Conservation (phyloP, 1,139 yeast genomes). For the Candida neerlandica region DNA sequence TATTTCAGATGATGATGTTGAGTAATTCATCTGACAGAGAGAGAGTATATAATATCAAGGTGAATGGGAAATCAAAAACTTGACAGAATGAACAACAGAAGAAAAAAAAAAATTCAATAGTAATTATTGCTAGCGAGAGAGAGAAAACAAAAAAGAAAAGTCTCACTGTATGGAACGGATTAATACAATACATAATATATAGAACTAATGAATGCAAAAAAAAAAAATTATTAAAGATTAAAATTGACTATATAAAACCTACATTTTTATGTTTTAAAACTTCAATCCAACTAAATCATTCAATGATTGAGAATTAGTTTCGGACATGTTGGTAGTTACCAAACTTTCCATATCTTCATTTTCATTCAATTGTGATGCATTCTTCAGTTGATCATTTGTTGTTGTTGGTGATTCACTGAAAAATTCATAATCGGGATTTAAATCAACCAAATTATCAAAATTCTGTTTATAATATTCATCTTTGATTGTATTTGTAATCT, state of each 20-base stretch:
- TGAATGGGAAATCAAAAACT: background rate
- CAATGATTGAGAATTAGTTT: conserved; percentile 10
- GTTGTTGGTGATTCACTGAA: conserved; percentile 22
- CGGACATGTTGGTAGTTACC: conserved; percentile 5
- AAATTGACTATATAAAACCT: too few relatives aligned
- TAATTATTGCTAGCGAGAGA: too few relatives aligned
- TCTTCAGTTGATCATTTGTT: conserved; percentile 8
- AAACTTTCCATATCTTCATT: conserved; percentile 9
- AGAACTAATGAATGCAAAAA: background rate
- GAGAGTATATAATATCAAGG: background rate
- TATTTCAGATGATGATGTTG: conserved; percentile 10
- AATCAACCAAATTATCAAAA: conserved; percentile 21
- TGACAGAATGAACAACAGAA: background rate
- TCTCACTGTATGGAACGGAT: too few relatives aligned
- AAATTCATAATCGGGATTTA: conserved; percentile 22
- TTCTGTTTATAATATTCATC: conserved; percentile 17
- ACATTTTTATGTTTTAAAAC: too few relatives aligned
- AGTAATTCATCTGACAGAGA: conserved; percentile 10
- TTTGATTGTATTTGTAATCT: conserved; percentile 20
- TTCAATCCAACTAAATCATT: conserved; percentile 16
- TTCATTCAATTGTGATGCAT: conserved; percentile 3
- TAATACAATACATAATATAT: too few relatives aligned
- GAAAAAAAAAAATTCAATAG: background rate
- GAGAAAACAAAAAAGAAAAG: too few relatives aligned
- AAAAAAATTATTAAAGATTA: too few relatives aligned